phyloP scores from a whole-genome alignment of 2,329 filamentous ascomycete species.

The Lachnellula cervina region DNA sequence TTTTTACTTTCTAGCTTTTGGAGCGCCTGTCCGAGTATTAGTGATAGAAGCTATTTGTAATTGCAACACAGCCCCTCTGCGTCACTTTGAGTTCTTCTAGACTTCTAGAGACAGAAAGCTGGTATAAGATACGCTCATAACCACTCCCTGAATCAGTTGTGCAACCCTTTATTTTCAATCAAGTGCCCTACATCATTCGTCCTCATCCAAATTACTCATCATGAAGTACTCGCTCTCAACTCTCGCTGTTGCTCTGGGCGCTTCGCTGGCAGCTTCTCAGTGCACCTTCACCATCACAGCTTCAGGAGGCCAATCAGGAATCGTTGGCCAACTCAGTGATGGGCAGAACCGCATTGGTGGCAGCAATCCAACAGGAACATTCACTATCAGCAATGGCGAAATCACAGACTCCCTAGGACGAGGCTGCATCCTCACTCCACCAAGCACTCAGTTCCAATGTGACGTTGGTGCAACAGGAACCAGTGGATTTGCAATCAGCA shows the following conservation, averaged over 20 bases:
- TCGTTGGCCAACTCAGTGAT: slow-evolving; percentile 53
- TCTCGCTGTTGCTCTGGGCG: slow-evolving; percentile 31
- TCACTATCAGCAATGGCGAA: slow-evolving; percentile 46
- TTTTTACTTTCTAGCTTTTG: neutral
- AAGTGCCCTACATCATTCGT: neutral
- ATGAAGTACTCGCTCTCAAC: slow-evolving; percentile 37
- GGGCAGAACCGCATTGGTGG: slow-evolving; percentile 57
- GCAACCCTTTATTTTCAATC: neutral
- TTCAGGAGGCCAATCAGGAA: slow-evolving; percentile 43
- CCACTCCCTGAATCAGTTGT: neutral
- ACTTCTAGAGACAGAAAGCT: neutral
- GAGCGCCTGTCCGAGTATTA: neutral
- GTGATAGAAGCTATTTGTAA: neutral
- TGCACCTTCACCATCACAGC: slow-evolving; percentile 49
- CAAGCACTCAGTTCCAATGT: slow-evolving; percentile 28
- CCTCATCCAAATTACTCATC: slow-evolving; percentile 11
- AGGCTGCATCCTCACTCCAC: slow-evolving; percentile 52
- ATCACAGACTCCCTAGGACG: slow-evolving; percentile 51
- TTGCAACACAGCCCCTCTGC: neutral
- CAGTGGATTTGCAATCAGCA: slow-evolving; percentile 50
- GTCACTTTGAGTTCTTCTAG: neutral
- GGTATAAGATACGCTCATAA: neutral
- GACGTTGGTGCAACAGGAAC: slow-evolving; percentile 48
- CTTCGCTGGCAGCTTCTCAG: slow-evolving; percentile 36
- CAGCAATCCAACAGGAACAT: slow-evolving; percentile 41